Evolutionary conservation across 306 rosid species (phyloP), one percentile per base, ranked within the genome.

Genomic region (Inga oerstediana): DNA sequence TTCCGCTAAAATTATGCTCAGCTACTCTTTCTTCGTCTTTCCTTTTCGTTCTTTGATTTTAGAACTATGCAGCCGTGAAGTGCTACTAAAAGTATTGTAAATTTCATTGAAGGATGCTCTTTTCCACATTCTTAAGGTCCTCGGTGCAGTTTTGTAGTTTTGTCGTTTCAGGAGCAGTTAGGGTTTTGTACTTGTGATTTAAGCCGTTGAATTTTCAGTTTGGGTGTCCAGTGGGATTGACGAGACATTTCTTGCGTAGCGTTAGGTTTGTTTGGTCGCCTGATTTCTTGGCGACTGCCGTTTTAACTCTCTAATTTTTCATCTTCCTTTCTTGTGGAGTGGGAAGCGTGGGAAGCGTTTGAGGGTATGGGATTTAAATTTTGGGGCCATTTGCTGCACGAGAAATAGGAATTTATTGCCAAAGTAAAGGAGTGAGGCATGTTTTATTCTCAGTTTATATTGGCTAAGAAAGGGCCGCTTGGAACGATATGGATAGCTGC

Each of bases 401-500:
- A 72, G 83, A 81, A 78, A 45, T 72, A 62, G 79, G 83, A 80
- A 77, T 41, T 75, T 15, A 52, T 56, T 39, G 74, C 82, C 32
- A 73, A 82, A 62, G 86, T 87, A 82, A 80, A 76, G 81, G 46
- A 51, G 45, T 65, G 73, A 88, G 81, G 81, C 34, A 96, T 97
- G 99, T 97, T 97, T 88, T 97, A 97, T 87, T 97, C 99, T 81
- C 99, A 97, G 89, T 97, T 97, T 80, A 97, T 97, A 76, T 90
- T 97, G 94, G 99, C 99, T 74, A 97, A 97, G 87, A 97, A 97
- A 85, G 99, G 99, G 37, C 99, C 99, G 2, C 94, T 97, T 45
- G 99, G 99, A 89, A 97, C 99, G 1, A 94, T 97, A 91, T 97
- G 99, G 99, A 97, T 97, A 80, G 99, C 99, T 11, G 99, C 99